Percentiles rank a stretch among this genome's conserved stretches.
phyloP scores from a whole-genome alignment of 225 moss, liverwort and hornwort genomes.

The Bryum argenteum region DNA sequence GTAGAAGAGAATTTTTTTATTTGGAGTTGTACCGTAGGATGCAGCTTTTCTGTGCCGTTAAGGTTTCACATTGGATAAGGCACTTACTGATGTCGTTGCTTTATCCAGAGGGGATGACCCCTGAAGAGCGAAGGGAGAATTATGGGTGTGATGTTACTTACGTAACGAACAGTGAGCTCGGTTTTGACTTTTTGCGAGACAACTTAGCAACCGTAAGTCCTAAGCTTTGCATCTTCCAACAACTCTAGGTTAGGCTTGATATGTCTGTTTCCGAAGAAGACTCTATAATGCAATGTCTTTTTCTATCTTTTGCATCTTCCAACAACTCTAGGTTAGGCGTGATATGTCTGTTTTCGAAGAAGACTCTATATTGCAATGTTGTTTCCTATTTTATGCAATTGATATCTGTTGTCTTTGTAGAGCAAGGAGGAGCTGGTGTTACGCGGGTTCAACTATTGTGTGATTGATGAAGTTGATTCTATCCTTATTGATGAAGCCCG shows the following conservation, averaged over 20 bases:
- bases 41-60: constrained; percentile 2
- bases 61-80: not conserved
- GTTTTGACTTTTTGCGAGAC: constrained; percentile 94
- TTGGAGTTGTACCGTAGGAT: not conserved
- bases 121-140: constrained; percentile 76
- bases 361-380: not conserved
- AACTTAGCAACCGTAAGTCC: constrained; percentile 86
- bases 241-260: not conserved
- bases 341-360: not conserved
- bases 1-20: not conserved
- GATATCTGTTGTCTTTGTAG: constrained; percentile 44
- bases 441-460: constrained; percentile 93
- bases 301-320: not conserved
- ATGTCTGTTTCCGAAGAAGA: not conserved
- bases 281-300: not conserved
- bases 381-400: not conserved
- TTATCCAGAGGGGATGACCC: constrained; percentile 85
- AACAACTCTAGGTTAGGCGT: not conserved
- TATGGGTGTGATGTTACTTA: constrained; percentile 88
- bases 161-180: constrained; percentile 98
- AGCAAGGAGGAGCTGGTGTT: constrained; percentile 93
- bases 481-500: constrained; percentile 97
- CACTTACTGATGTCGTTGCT: not conserved
- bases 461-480: constrained; percentile 97
- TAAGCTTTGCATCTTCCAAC: not conserved